Percentiles rank a stretch among this genome's conserved stretches.
These are phyloP conservation scores for Cytospora schulzeri DNA, from an alignment of 2,329 filamentous ascomycete genomes.

Conservation along the genomic window DNA sequence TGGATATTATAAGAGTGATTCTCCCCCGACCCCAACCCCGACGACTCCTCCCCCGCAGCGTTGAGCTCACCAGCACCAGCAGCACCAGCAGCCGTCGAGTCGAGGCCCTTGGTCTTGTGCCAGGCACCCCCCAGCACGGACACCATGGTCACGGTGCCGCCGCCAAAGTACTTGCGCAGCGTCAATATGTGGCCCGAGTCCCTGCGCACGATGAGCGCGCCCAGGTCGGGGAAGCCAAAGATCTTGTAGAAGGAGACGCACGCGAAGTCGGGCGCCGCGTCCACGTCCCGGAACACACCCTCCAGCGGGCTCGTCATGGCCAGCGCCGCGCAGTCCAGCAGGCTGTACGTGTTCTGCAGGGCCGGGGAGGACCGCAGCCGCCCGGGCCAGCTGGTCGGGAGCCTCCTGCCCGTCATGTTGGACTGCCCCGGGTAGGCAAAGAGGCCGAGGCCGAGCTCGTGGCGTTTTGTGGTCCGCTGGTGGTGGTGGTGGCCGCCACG, in stretches of 20 bases:
- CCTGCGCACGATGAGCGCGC: constrained; percentile 59
- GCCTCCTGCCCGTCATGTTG: constrained; percentile 67
- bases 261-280: constrained; percentile 60
- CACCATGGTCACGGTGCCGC: constrained; percentile 66
- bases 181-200: constrained; percentile 57
- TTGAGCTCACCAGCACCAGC: not conserved
- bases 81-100: constrained; percentile 31
- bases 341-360: constrained; percentile 50
- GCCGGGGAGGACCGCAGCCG: constrained; percentile 38
- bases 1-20: constrained; percentile 49
- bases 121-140: constrained; percentile 53
- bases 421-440: constrained; percentile 72
- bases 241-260: constrained; percentile 67
- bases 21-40: not conserved
- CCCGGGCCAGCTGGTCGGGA: constrained; percentile 60
- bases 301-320: constrained; percentile 63
- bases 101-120: constrained; percentile 55
- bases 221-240: constrained; percentile 67
- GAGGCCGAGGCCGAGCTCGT: constrained; percentile 41
- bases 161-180: constrained; percentile 65
- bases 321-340: constrained; percentile 65
- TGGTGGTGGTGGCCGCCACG: constrained; percentile 26
- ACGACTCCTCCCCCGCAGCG: not conserved
- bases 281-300: constrained; percentile 50
- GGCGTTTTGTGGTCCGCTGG: constrained; percentile 33